Base-by-base conservation (phyloP, 495 filamentous ascomycete genomes). In the Aspergillus biplanus region DNA sequence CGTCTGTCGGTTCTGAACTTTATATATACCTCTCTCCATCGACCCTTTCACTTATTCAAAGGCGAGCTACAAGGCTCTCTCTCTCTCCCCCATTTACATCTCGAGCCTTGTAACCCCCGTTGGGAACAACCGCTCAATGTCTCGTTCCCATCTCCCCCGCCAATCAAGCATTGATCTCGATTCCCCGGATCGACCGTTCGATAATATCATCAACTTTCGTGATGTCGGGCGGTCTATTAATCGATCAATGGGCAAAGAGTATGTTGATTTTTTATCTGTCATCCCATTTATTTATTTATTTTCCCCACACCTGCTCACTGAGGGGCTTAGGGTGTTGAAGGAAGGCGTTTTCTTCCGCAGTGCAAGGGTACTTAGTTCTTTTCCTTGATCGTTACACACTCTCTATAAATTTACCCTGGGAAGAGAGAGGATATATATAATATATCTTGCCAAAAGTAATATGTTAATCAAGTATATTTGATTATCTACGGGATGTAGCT, bases 151-250 rank as follows among this genome's bases (percentile, higher is more conserved):
- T 50, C 47, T 50, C 49, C 59, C 70, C 16, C 72, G 75, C 58
- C 69, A 71, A 32, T 73, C 72, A 47, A 78, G 75, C 63, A 66
- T 78, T 32, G 75, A 77, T 66, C 75, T 79, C 50, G 75, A 71
- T 67, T 76, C 78, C n/a, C 70, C 75, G 48, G 75, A 77, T 56
- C 71, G 76, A 4, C 77, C 80, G 1, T 87, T 93, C 63, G 80
- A 89, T 56, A 86, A 81, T 46, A 85, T 94, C 63, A 79, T 90
- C 72, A 95, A 96, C 71, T 93, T 96, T 74, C 87, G 92, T 39
- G 92, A 96, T 82, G 89, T 95, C 59, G 92, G 88, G n/a, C 77
- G 81, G 58, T 87, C 86, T 12, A 79, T 93, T 60, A 95, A 95
- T 61, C 72, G 79, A 27, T 80, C 82, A 47, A 66, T 81, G 18